Conservation (phyloP, 768 basidiomycete genomes). For the Rhodotorula paludigena region DNA sequence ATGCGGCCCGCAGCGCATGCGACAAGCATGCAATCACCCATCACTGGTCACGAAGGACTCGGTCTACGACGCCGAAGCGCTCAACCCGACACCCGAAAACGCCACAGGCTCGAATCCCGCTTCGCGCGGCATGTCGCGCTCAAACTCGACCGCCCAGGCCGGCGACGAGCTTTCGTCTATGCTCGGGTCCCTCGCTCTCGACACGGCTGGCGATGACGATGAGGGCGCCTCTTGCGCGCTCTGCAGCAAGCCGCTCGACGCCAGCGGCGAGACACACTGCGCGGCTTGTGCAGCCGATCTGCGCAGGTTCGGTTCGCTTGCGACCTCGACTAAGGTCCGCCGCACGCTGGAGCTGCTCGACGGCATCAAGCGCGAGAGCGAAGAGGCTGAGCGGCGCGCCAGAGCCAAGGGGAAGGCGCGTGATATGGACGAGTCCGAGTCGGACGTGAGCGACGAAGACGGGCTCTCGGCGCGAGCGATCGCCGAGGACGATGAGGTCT, state of each 20-base stretch:
- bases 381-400: constrained; percentile 48
- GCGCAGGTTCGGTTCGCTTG: constrained; percentile 53
- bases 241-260: constrained; percentile 8
- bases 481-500: constrained; percentile 10
- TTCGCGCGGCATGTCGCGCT: constrained; percentile 48
- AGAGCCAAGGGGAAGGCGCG: not conserved
- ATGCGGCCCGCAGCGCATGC: constrained; percentile 75
- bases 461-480: too few species aligned
- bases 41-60: constrained; percentile 32
- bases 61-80: constrained; percentile 52
- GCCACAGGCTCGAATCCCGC: constrained; percentile 46
- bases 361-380: constrained; percentile 56
- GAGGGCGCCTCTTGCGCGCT: constrained; percentile 34
- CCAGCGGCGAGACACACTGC: constrained; percentile 52
- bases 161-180: constrained; percentile 65
- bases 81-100: constrained; percentile 53
- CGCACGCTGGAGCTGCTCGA: constrained; percentile 70
- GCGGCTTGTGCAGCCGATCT: constrained; percentile 56
- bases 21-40: constrained; percentile 64
- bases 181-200: constrained; percentile 58
- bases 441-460: too few species aligned
- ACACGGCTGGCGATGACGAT: constrained; percentile 65
- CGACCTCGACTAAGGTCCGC: constrained; percentile 65
- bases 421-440: too few species aligned
- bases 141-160: constrained; percentile 35